phyloP scores from a whole-genome alignment of 768 basidiomycete species.

The Termitomyces sp. region DNA sequence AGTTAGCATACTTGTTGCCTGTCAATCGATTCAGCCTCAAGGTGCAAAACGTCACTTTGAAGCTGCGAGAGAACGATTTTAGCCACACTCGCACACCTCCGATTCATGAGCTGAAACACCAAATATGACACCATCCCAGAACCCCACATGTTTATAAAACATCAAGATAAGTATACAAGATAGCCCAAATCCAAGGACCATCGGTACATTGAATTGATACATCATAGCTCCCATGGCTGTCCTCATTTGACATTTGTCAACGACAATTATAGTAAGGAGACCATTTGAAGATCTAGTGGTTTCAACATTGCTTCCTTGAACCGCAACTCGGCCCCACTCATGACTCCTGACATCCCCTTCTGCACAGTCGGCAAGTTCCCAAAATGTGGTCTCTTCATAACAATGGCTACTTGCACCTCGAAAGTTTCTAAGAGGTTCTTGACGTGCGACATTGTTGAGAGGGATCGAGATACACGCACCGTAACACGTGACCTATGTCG shows the following conservation, averaged over 20 bases:
- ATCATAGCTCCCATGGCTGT: background rate
- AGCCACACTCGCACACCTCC: background rate
- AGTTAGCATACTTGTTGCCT: background rate
- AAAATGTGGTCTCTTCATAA: background rate
- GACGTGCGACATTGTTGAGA: no score
- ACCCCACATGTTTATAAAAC: no score
- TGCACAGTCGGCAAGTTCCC: background rate
- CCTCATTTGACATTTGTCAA: background rate
- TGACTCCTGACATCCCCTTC: background rate
- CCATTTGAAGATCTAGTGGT: background rate
- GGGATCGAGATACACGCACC: no score
- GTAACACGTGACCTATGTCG: no score
- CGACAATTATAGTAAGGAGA: background rate
- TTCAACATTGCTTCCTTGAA: background rate
- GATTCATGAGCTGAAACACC: background rate
- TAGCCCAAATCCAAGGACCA: background rate
- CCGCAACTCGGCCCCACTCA: background rate
- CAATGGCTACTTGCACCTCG: background rate
- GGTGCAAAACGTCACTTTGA: background rate
- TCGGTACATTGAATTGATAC: background rate
- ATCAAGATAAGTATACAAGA: background rate
- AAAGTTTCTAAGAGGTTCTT: background rate
- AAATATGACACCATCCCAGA: background rate
- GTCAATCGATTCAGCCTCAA: background rate
- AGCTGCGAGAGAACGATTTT: background rate